Conservation (phyloP, 2,329 filamentous ascomycete genomes). For the Ophiosphaerella herpotricha region DNA sequence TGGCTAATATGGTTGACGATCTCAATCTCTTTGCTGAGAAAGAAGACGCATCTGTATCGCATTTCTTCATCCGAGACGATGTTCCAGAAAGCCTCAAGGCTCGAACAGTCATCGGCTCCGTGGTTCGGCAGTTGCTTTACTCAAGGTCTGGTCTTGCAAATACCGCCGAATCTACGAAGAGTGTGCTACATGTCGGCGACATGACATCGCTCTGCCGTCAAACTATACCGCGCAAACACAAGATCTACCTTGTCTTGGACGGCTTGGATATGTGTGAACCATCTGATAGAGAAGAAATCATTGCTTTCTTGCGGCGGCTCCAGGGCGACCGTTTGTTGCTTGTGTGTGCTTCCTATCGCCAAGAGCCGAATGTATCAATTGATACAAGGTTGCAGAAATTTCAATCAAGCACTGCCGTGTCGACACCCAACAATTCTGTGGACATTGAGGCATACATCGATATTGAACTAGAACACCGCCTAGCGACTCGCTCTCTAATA, state of each 20-base stretch:
- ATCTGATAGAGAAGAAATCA: slow-evolving; percentile 13
- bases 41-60: slow-evolving; percentile 12
- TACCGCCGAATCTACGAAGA: not conserved
- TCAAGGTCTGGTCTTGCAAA: slow-evolving; percentile 20
- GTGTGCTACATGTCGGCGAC: slow-evolving; percentile 13
- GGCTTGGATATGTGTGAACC: slow-evolving; percentile 42
- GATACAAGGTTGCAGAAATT: not conserved
- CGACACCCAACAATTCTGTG: slow-evolving; percentile 25
- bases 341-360: slow-evolving; percentile 30
- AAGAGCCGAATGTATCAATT: slow-evolving; percentile 20
- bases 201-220: slow-evolving; percentile 20
- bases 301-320: slow-evolving; percentile 22
- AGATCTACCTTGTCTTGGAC: slow-evolving; percentile 42
- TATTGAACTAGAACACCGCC: slow-evolving; percentile 27
- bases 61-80: slow-evolving; percentile 34
- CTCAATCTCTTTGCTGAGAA: slow-evolving; percentile 10
- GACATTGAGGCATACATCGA: slow-evolving; percentile 33
- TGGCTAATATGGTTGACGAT: slow-evolving; percentile 50
- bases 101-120: slow-evolving; percentile 26
- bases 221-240: slow-evolving; percentile 13
- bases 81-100: slow-evolving; percentile 26
- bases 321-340: slow-evolving; percentile 23
- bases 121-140: slow-evolving; percentile 45
- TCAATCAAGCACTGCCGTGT: slow-evolving; percentile 3
- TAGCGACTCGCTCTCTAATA: slow-evolving; percentile 15